These are phyloP conservation scores for Pseudopyricularia cyperi DNA, from an alignment of 2,329 filamentous ascomycete genomes.

Conservation along the genomic window DNA sequence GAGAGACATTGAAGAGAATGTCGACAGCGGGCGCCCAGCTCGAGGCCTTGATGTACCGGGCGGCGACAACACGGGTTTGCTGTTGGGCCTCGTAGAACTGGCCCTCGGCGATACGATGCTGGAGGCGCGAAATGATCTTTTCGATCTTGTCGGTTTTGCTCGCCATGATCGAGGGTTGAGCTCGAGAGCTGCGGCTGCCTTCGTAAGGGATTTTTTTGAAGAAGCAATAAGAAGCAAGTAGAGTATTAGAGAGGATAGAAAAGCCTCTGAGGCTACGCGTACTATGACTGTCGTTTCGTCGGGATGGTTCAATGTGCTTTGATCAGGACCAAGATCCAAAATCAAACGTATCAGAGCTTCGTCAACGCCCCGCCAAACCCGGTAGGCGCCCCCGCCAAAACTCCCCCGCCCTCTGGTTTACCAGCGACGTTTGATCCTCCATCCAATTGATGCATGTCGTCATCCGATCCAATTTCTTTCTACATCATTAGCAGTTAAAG, in stretches of 20 bases:
- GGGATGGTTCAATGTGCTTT: not conserved
- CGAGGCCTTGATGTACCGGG: constrained; percentile 78
- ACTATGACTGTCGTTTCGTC: not conserved
- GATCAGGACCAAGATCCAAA: not conserved
- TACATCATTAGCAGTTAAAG: not conserved
- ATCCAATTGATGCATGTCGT: not conserved
- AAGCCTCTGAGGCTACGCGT: not conserved
- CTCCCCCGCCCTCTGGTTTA: not conserved
- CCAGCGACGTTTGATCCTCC: not conserved
- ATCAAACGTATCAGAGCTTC: not conserved
- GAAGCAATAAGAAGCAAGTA: not conserved
- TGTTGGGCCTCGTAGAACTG: constrained; percentile 98
- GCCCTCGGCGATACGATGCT: constrained; percentile 46
- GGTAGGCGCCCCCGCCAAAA: not conserved
- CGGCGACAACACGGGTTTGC: constrained; percentile 88
- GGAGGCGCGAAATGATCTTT: constrained; percentile 53
- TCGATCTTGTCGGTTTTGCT: constrained; percentile 33
- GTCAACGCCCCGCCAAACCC: not conserved
- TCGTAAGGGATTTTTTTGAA: not conserved
- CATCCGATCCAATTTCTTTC: not conserved
- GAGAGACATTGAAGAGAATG: constrained; percentile 72
- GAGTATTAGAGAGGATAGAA: not conserved
- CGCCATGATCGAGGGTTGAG: constrained; percentile 2
- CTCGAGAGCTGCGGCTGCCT: not conserved
- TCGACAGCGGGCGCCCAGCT: constrained; percentile 81